phyloP scores from a whole-genome alignment of 306 rosid species.

The Bauhinia variegata region DNA sequence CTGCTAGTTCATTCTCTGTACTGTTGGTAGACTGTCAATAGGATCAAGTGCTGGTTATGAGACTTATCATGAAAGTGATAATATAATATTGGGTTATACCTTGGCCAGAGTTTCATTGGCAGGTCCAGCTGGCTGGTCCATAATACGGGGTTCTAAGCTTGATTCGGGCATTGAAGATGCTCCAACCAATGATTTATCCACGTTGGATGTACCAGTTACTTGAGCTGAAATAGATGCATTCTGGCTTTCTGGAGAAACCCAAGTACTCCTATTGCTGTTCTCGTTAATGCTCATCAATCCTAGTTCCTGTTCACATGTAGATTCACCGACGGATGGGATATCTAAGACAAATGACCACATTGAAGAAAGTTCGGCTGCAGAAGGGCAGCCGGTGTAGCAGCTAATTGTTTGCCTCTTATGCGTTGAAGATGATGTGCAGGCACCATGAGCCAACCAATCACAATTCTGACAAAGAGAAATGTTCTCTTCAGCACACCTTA shows the following conservation, averaged over 20 bases:
- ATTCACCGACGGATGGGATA: conserved; percentile 61
- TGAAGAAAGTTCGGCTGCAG: conserved; percentile 88
- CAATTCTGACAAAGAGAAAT: conserved; percentile 92
- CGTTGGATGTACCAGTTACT: conserved; percentile 35
- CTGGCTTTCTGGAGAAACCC: conserved; percentile 55
- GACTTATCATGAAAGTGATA: conserved; percentile 10
- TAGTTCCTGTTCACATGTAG: conserved; percentile 84
- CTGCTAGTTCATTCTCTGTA: background rate
- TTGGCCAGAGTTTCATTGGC: conserved; percentile 57
- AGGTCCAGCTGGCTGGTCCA: conserved; percentile 52
- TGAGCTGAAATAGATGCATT: conserved; percentile 49
- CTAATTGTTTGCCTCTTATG: conserved; percentile 80
- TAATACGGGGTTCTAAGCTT: conserved; percentile 44
- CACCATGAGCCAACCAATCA: conserved; percentile 81
- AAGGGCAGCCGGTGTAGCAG: conserved; percentile 91
- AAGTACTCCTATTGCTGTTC: conserved; percentile 47
- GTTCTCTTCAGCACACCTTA: conserved; percentile 81
- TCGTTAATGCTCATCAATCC: conserved; percentile 89
- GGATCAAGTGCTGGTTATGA: conserved; percentile 14
- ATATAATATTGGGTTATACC: conserved; percentile 51
- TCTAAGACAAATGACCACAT: conserved; percentile 84
- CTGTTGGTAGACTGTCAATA: conserved; percentile 5
- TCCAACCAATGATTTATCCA: conserved; percentile 55
- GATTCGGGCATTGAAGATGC: conserved; percentile 57
- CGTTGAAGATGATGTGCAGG: conserved; percentile 59